Evolutionary conservation across 1,139 yeast genomes (phyloP).

Genomic region (Yamadazyma triangularis): DNA sequence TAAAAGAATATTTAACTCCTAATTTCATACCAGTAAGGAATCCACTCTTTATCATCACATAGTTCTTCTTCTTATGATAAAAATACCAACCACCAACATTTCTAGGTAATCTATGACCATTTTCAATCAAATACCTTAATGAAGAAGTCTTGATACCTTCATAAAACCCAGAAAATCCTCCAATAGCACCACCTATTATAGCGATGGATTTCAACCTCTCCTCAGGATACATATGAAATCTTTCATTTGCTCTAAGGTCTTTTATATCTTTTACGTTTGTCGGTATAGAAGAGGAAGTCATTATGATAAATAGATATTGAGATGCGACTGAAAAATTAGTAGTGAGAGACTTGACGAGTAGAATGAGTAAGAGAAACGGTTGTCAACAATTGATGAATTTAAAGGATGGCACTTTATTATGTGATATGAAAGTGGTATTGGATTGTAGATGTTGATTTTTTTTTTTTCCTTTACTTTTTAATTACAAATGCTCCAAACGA

Average conservation of each 20-base stretch:
- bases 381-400: too few relatives aligned
- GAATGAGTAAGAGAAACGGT: too few relatives aligned
- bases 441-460: too few relatives aligned
- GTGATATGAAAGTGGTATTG: too few relatives aligned
- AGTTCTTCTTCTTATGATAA: conserved; percentile 81
- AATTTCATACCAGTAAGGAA: conserved; percentile 40
- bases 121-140: conserved; percentile 66
- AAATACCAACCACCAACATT: conserved; percentile 88
- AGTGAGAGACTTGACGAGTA: too few relatives aligned
- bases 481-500: too few relatives aligned
- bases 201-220: conserved; percentile 33
- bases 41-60: conserved; percentile 61
- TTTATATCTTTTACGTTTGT: too few relatives aligned
- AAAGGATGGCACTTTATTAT: too few relatives aligned
- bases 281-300: too few relatives aligned
- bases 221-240: conserved; percentile 38
- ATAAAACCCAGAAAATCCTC: conserved; percentile 59
- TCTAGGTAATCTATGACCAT: conserved; percentile 75
- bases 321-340: too few relatives aligned
- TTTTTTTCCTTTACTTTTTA: too few relatives aligned
- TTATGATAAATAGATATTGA: too few relatives aligned
- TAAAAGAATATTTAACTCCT: conserved; percentile 41
- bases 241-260: conserved; percentile 25
- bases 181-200: conserved; percentile 45
- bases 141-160: conserved; percentile 57